Evolutionary conservation across 805 yeast species (phyloP), one percentile per base, ranked within the genome.

Genomic region (Wickerhamiella siamensis): DNA sequence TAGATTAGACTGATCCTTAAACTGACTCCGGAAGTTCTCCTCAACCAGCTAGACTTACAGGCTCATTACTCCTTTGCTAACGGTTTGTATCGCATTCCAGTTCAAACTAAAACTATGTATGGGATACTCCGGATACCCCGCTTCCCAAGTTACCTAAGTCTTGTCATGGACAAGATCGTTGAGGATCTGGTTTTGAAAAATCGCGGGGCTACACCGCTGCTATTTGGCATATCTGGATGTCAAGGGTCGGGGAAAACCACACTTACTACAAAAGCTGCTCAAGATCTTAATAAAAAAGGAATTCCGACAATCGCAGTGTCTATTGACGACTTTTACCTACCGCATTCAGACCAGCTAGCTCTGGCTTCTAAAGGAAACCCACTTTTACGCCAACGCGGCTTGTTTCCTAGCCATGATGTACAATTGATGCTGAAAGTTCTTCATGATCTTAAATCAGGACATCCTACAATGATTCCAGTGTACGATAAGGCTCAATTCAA

Each of bases 351-450:
- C 16, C 95, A 84, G 54, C 45, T 43, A 20, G 44, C 46, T 26
- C 54, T 86, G 19, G 69, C 71, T 1, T 31, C 47, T 4, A 41
- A 45, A 12, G 67, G 60, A 12, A 82, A 83, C 54, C 56, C 60
- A 29, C 61, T 88, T 37, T 53, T 83, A 15, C 71, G 67, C 44
- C 94, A 94, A 2, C 64, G 97, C 20, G 97, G 97, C 0, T 66
- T 83, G 14, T 97, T 97, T 0, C 96, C 96, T 0, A 88, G 97
- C 0, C 98, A 88, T 57, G 96, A 88, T 54, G 53, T 82, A 15
- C 50, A 49, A 1, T 52, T 80, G 19, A 55, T 56, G 16, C 36
- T 47, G 5, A 49, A 58, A 5, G 57, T 69, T 4, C 48, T 81
- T 32, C 44, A 50, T 4, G 47, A 49, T 21, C 52, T 65, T 33